Evolutionary conservation across 257 asterid genomes (phyloP), one percentile per base, ranked within the genome.

Genomic region (Leonotis leonurus): DNA sequence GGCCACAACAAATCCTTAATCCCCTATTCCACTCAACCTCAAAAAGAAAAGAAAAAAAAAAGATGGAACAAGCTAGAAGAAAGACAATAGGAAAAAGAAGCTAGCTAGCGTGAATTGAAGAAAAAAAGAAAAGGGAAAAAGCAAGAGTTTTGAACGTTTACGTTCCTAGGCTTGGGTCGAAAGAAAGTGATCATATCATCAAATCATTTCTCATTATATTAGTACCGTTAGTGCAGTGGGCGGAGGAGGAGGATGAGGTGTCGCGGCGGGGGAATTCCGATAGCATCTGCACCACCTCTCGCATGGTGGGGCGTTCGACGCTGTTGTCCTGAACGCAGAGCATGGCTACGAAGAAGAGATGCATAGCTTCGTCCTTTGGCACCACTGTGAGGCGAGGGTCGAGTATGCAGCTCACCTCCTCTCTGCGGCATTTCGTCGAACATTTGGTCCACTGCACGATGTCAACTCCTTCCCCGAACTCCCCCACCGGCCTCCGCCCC

Each of bases 231-330:
- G 66, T 56, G 25, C 68, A 52, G 40, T 17, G 22, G 26, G 48
- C 29, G 27, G 90, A 74, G 9, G 95, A 77, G 2, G 86, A 73
- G 1, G 85, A 67, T 0, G 86, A 62, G 77, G 80, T 8, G 81
- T 74, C n/a, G 12, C 77, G 83, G 16, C 81, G 85, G 0, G 95
- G 90, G 46, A 73, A 84, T 63, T 91, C 96, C 1, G 94, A 86
- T 13, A 91, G 71, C 96, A 91, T 91, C 71, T 91, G 95, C 74
- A 88, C 94, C 30, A 91, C 98, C 73, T 83, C 94, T 20, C 98
- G 74, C 98, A 88, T 86, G 35, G 90, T 81, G 30, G 98, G 98
- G 20, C 98, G 77, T 63, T 91, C 94, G 49, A 91, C 81, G 56
- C 90, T 86, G 60, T 82, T 83, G 22, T 86, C 95, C 65, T 85